Conservation (phyloP, 768 basidiomycete genomes). For the Lactarius vividus region DNA sequence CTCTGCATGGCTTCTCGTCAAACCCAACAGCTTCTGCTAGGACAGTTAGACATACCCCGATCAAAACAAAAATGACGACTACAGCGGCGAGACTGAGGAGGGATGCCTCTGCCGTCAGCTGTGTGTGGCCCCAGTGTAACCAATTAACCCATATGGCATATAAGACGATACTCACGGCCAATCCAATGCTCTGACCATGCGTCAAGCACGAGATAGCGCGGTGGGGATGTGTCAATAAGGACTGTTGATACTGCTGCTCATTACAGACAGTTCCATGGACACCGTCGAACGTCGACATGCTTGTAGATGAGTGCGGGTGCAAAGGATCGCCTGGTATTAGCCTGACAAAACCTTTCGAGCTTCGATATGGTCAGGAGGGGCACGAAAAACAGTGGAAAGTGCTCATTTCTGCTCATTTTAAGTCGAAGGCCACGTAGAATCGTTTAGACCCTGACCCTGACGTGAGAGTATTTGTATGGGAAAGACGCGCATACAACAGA, state of each 20-base stretch:
- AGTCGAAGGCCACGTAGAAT: too few species aligned
- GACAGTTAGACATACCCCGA: slow-evolving; percentile 14
- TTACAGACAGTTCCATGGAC: slow-evolving; percentile 21
- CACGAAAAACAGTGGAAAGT: too few species aligned
- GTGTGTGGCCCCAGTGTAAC: slow-evolving; percentile 1
- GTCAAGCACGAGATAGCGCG: slow-evolving; percentile 32
- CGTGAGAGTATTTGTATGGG: too few species aligned
- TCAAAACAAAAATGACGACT: background rate
- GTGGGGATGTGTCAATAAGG: too few species aligned
- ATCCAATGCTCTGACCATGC: slow-evolving; percentile 38
- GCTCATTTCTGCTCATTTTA: too few species aligned
- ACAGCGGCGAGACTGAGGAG: slow-evolving; percentile 6
- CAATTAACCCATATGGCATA: background rate
- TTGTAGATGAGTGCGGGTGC: background rate
- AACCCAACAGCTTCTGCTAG: too few species aligned
- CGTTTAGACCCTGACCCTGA: too few species aligned
- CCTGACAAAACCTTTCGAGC: too few species aligned
- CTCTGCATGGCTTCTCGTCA: slow-evolving; percentile 12
- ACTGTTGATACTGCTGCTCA: slow-evolving; percentile 2
- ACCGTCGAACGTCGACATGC: slow-evolving; percentile 1
- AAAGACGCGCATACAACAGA: too few species aligned
- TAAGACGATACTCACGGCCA: slow-evolving; percentile 32
- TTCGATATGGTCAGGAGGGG: too few species aligned
- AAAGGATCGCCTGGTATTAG: background rate
- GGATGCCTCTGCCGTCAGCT: slow-evolving; percentile 39